These are phyloP conservation scores for Narthecium ossifragum DNA, from an alignment of 106 monocot genomes.

Conservation along the genomic window DNA sequence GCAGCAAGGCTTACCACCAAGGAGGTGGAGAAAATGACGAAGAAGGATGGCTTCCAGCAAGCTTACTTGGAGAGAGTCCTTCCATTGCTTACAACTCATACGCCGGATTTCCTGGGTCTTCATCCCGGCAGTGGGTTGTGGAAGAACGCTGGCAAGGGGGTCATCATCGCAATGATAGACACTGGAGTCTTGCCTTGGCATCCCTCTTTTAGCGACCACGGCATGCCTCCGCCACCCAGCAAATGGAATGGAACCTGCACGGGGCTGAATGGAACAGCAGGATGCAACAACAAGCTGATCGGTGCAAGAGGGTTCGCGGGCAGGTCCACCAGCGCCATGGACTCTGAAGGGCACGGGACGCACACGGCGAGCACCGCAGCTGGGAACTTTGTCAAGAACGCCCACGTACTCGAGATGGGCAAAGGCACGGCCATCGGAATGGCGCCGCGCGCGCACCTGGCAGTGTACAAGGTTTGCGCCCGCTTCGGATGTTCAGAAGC, in stretches of 20 bases:
- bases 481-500: neutral
- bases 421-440: conserved; percentile 8
- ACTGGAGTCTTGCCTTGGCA: conserved; percentile 23
- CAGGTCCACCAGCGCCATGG: too few species aligned
- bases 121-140: conserved; percentile 5
- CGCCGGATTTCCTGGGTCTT: conserved; percentile 34
- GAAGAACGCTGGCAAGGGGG: conserved; percentile 15
- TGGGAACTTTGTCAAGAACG: neutral
- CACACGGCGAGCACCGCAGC: conserved; percentile 15
- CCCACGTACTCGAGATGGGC: neutral
- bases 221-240: conserved; percentile 1
- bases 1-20: conserved; percentile 11
- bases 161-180: conserved; percentile 37
- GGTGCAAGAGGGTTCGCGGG: neutral
- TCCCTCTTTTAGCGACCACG: conserved; percentile 27
- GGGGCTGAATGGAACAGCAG: neutral
- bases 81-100: conserved; percentile 29
- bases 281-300: conserved; percentile 1
- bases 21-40: conserved; percentile 5
- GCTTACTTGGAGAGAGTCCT: neutral
- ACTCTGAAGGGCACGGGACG: conserved; percentile 17
- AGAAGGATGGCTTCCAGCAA: conserved; percentile 13
- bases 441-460: conserved; percentile 17
- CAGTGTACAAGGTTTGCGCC: conserved; percentile 18
- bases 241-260: neutral